Evolutionary conservation across 2,329 filamentous ascomycete genomes (phyloP).

Genomic region (Dactylellina parvicollis): DNA sequence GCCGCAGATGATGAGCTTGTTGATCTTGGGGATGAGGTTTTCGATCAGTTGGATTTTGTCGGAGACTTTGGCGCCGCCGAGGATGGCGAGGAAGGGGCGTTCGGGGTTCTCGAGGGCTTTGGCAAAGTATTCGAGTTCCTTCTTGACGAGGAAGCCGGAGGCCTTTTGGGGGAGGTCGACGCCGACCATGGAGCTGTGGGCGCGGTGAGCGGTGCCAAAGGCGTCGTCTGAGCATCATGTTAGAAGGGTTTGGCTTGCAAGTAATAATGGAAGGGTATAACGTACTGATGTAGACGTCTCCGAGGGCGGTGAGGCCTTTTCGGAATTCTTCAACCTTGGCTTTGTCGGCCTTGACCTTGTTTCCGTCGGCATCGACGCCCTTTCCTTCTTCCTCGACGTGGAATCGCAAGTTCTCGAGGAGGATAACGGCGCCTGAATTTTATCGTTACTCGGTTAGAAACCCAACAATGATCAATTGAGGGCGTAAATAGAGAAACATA

Average conservation of each 20-base stretch:
- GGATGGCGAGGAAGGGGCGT: slow-evolving; percentile 97
- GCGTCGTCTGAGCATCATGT: slow-evolving; percentile 76
- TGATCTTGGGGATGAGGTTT: slow-evolving; percentile 97
- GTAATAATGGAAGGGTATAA: slow-evolving; percentile 53
- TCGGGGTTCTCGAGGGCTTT: slow-evolving; percentile 92
- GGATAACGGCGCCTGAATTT: slow-evolving; percentile 75
- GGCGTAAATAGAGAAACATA: slow-evolving; percentile 18
- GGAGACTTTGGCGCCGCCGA: slow-evolving; percentile 96
- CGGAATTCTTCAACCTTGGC: slow-evolving; percentile 90
- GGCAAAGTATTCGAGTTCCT: slow-evolving; percentile 99
- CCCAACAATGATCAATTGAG: not conserved
- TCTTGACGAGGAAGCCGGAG: slow-evolving; percentile 98
- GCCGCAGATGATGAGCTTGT: slow-evolving; percentile 95
- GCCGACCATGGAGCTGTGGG: slow-evolving; percentile 99
- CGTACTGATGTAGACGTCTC: slow-evolving; percentile 95
- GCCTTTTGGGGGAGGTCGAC: slow-evolving; percentile 95
- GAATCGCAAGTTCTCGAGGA: slow-evolving; percentile 98
- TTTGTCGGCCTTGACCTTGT: slow-evolving; percentile 98
- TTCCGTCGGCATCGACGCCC: slow-evolving; percentile 88
- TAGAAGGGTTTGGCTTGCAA: not conserved
- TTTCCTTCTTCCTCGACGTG: slow-evolving; percentile 94
- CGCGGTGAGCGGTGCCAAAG: slow-evolving; percentile 97
- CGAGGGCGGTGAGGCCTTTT: slow-evolving; percentile 91
- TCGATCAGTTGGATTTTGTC: slow-evolving; percentile 99
- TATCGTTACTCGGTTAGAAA: not conserved